A percentile compares a stretch with the other conserved stretches of the same genome.
These are phyloP conservation scores for Penicillium hesseltinei DNA, from an alignment of 2,329 filamentous ascomycete species.

Conservation along the genomic window DNA sequence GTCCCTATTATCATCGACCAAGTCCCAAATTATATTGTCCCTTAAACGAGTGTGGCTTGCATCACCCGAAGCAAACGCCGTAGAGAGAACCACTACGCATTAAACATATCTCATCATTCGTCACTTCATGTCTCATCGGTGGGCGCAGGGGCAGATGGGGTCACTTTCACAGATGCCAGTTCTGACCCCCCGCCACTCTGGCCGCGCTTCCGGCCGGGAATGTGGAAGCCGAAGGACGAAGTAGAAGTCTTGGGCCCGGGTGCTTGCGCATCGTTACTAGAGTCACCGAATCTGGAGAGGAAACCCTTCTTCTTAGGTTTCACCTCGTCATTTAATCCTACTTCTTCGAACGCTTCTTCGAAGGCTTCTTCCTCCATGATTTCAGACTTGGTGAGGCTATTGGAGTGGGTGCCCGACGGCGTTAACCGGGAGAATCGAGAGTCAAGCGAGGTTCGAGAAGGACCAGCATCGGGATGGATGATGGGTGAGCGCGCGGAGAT, in stretches of 20 bases:
- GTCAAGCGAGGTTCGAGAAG: slow-evolving; percentile 77
- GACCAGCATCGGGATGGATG: slow-evolving; percentile 55
- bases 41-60: background rate
- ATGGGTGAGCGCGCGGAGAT: slow-evolving; percentile 85
- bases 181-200: slow-evolving; percentile 70
- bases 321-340: slow-evolving; percentile 76
- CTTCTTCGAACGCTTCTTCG: slow-evolving; percentile 85
- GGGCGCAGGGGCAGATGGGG: slow-evolving; percentile 12
- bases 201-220: slow-evolving; percentile 69
- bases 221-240: slow-evolving; percentile 60
- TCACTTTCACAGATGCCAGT: slow-evolving; percentile 60
- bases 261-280: slow-evolving; percentile 36
- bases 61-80: slow-evolving; percentile 6
- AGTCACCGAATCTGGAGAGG: slow-evolving; percentile 69
- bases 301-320: slow-evolving; percentile 77
- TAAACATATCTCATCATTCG: slow-evolving; percentile 14
- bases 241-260: slow-evolving; percentile 39
- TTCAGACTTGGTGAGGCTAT: slow-evolving; percentile 58
- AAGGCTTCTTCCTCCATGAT: slow-evolving; percentile 77
- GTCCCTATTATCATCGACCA: background rate
- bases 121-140: slow-evolving; percentile 21
- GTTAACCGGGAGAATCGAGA: slow-evolving; percentile 64
- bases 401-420: slow-evolving; percentile 60
- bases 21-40: background rate
- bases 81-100: slow-evolving; percentile 3